Base-by-base conservation (phyloP, 495 filamentous ascomycete species). In the Oleoguttula mirabilis region DNA sequence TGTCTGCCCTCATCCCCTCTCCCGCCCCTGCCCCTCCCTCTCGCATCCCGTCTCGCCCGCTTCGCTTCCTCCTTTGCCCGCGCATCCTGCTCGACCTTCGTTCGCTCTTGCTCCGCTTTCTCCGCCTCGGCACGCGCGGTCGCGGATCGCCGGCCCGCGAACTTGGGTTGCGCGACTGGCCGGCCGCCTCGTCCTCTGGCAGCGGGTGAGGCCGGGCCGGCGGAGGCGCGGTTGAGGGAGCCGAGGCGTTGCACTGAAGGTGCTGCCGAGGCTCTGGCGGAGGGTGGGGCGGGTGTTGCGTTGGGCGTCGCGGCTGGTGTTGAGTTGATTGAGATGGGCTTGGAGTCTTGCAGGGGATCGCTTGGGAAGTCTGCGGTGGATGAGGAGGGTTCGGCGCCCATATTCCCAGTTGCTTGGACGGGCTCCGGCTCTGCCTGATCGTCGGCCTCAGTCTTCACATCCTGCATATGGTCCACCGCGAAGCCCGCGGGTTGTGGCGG, bases 51-150 rank as follows among this genome's bases (percentile, higher is more conserved):
- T 21, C 47, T 11, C 16, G 32, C 43, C 32, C 27, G 17, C 15
- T 15, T 25, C 32, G 36, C 38, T 11, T 32, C 33, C 33, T 28
- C 43, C 21, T 39, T 47, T 21, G n/a, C 43, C 32, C 41, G 42
- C 4, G 24, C 43, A 23, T 52, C 39, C 20, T 34, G 28, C 23
- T 57, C 42, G 20, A 24, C 44, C 31, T 48, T 20, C 39, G 44
- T 45, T 30, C 38, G 31, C 28, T 52, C 55, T 17, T 36, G 19
- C 21, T 52, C 52, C 30, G 39, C 50, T 24, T 52, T 43, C 40
- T 49, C 49, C 32, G 48, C 24, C 28, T 52, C 43, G 5, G 41
- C 43, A 16, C 49, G 37, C 40, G 39, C 21, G 14, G 43, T 24
- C 17, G 17, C 19, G 3, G 43, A 43, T 10, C 49, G 16, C 12